These are phyloP conservation scores for Danielozyma ontarioensis DNA, from an alignment of 805 yeast genomes.

Conservation along the genomic window DNA sequence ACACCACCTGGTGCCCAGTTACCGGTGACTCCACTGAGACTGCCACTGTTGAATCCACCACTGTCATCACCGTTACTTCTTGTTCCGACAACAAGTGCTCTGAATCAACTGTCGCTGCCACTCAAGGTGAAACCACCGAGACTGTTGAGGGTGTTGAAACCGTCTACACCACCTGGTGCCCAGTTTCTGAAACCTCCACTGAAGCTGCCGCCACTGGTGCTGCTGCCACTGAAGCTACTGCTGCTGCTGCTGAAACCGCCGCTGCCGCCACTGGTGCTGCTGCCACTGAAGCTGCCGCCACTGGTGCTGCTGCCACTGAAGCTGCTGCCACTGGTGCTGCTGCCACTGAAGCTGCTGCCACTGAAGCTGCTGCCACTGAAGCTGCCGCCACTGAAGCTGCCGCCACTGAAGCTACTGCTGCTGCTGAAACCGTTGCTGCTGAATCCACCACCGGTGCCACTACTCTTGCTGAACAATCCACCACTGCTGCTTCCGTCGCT, in stretches of 20 bases:
- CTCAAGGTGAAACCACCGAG: constrained; percentile 24
- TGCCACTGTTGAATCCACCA: constrained; percentile 3
- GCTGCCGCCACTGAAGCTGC: constrained; percentile 7
- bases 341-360: constrained; percentile 3
- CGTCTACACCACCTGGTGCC: constrained; percentile 32
- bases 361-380: constrained; percentile 2
- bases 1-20: constrained; percentile 22
- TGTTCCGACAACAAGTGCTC: constrained; percentile 15
- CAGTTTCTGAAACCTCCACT: constrained; percentile 18
- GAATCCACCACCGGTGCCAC: constrained; percentile 6
- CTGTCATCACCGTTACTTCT: constrained; percentile 14
- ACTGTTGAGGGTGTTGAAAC: constrained; percentile 13
- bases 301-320: constrained; percentile 1
- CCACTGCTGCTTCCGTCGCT: constrained; percentile 7
- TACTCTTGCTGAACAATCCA: constrained; percentile 5
- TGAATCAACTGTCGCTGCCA: constrained; percentile 22
- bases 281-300: constrained; percentile 1
- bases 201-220: constrained; percentile 7
- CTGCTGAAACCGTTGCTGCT: constrained; percentile 5
- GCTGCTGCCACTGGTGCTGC: constrained; percentile 3
- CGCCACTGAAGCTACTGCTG: constrained; percentile 3
- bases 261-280: constrained; percentile 5
- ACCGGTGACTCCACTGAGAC: constrained; percentile 3
- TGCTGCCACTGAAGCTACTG: constrained; percentile 4
- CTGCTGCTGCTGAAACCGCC: constrained; percentile 1